phyloP scores from a whole-genome alignment of 2,329 filamentous ascomycete genomes.

The Talaromyces atroroseus region DNA sequence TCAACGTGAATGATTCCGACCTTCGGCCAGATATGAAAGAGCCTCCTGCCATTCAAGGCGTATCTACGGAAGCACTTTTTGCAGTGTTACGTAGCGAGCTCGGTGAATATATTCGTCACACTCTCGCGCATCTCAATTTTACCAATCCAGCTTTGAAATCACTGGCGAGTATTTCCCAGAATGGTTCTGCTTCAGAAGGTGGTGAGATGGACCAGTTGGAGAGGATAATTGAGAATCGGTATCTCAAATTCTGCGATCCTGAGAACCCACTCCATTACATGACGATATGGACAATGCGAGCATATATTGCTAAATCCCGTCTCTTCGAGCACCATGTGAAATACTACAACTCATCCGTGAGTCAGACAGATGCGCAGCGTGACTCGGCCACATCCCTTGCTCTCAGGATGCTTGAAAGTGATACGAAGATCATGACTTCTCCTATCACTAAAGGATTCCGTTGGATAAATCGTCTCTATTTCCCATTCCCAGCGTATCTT shows the following conservation, averaged over 20 bases:
- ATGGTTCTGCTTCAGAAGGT: conserved; percentile 16
- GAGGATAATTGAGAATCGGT: conserved; percentile 41
- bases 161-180: conserved; percentile 17
- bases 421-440: conserved; percentile 42
- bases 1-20: conserved; percentile 26
- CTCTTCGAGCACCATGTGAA: conserved; percentile 47
- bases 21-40: conserved; percentile 11
- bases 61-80: conserved; percentile 40
- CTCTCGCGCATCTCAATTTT: conserved; percentile 43
- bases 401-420: conserved; percentile 40
- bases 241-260: conserved; percentile 38
- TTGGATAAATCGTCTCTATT: conserved; percentile 42
- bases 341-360: conserved; percentile 15
- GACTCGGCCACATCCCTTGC: conserved; percentile 18
- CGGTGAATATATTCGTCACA: conserved; percentile 36
- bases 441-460: conserved; percentile 36
- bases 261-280: conserved; percentile 45
- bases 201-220: conserved; percentile 34
- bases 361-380: background rate
- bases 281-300: conserved; percentile 43
- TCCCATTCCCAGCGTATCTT: conserved; percentile 48
- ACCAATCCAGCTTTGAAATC: conserved; percentile 34
- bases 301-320: conserved; percentile 43
- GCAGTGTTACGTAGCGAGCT: conserved; percentile 41
- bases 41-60: conserved; percentile 13